Percentiles rank a stretch among this genome's conserved stretches.
These are phyloP conservation scores for Trypanosoma scelopori DNA, from an alignment of 208 protist genomes.

Conservation along the genomic window DNA sequence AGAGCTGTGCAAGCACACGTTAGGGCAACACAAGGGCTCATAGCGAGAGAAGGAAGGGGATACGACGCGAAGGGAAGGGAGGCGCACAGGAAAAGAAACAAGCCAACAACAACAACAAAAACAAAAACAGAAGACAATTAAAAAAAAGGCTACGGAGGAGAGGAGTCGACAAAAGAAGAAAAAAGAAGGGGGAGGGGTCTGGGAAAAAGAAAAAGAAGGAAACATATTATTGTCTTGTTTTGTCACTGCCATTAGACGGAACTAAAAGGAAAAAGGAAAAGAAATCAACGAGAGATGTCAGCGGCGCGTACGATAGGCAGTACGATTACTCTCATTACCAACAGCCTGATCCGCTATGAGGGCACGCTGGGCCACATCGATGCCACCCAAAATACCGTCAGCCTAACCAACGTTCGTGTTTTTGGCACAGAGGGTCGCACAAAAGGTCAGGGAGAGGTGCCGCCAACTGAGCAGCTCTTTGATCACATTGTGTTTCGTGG, in stretches of 20 bases:
- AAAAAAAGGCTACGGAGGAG: no score
- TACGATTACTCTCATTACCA: conserved; percentile 83
- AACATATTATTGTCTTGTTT: not conserved
- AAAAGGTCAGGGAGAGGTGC: conserved; percentile 53
- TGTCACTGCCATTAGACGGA: not conserved
- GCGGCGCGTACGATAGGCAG: conserved; percentile 43
- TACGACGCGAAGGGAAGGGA: no score
- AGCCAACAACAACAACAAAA: no score
- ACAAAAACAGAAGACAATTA: no score
- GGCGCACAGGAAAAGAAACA: no score
- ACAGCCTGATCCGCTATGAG: conserved; percentile 89
- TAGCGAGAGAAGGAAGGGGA: conserved; percentile 4
- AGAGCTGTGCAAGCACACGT: conserved; percentile 1
- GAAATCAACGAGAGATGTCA: conserved; percentile 28
- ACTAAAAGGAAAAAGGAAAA: conserved; percentile 8
- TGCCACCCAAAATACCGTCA: conserved; percentile 78
- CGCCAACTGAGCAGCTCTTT: conserved; percentile 67
- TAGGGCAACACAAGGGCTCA: conserved; percentile 2
- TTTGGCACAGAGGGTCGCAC: conserved; percentile 86
- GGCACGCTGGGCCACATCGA: conserved; percentile 76
- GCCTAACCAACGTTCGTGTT: conserved; percentile 84
- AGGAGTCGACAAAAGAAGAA: no score
- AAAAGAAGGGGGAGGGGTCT: not conserved
- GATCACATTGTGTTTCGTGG: conserved; percentile 90
- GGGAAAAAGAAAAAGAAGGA: conserved; percentile 11